Percentiles rank a stretch among this genome's conserved stretches.
These are phyloP conservation scores for Calycina herbarum DNA, from an alignment of 2,329 filamentous ascomycete genomes.

Conservation along the genomic window DNA sequence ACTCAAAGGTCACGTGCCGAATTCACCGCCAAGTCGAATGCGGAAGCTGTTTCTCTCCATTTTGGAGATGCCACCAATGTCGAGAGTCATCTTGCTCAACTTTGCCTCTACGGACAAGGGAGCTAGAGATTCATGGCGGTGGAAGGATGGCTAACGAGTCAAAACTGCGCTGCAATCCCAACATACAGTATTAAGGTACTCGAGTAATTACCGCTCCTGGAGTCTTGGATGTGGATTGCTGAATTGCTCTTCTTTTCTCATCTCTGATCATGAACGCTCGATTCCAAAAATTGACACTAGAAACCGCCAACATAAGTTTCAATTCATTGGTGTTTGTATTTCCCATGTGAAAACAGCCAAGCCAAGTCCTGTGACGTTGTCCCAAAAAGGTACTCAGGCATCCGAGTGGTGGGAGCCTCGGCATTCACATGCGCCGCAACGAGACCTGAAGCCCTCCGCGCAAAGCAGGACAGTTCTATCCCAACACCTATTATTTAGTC, in stretches of 20 bases:
- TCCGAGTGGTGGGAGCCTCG: background rate
- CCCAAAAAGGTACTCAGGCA: background rate
- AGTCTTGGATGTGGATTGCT: background rate
- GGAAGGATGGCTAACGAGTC: too few relatives aligned
- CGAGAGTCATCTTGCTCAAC: too few relatives aligned
- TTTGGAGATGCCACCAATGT: too few relatives aligned
- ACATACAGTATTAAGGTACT: too few relatives aligned
- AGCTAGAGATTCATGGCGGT: too few relatives aligned
- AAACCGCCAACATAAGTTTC: background rate
- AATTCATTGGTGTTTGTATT: background rate
- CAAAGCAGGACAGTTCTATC: background rate
- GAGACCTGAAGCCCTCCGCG: background rate
- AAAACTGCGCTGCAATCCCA: too few relatives aligned
- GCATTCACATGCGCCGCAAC: constrained; percentile 1
- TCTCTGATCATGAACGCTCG: background rate
- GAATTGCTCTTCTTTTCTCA: background rate
- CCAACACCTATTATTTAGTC: background rate
- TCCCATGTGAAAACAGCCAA: background rate
- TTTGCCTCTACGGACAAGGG: too few relatives aligned
- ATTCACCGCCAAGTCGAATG: too few relatives aligned
- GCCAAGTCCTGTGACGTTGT: constrained; percentile 1
- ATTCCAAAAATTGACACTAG: background rate
- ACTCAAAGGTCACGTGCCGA: background rate
- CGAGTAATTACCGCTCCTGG: background rate
- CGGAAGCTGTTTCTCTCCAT: too few relatives aligned